Percentiles rank a stretch among this genome's conserved stretches.
phyloP scores from a whole-genome alignment of 2,329 filamentous ascomycete genomes.

The Cladosporium oxysporum region DNA sequence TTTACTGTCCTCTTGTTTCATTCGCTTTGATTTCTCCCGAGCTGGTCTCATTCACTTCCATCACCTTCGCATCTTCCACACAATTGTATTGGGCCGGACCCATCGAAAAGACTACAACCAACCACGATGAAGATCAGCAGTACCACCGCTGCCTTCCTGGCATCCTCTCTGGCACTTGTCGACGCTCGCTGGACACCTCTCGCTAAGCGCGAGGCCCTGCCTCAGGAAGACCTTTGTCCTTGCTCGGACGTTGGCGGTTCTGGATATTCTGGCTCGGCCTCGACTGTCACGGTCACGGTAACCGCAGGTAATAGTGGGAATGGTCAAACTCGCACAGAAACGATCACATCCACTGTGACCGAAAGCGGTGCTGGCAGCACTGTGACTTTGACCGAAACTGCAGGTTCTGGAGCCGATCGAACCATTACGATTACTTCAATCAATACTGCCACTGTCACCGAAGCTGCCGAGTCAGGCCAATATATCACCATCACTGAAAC shows the following conservation, averaged over 20 bases:
- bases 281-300: neutral
- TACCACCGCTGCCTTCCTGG: neutral
- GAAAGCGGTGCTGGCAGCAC: neutral
- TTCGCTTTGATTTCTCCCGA: neutral
- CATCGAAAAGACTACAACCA: neutral
- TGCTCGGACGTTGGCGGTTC: neutral
- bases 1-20: neutral
- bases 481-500: conserved; percentile 8
- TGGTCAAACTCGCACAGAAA: neutral
- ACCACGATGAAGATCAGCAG: conserved; percentile 19
- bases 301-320: neutral
- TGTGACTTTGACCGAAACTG: conserved; percentile 4
- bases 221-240: conserved; percentile 14
- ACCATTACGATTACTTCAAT: conserved; percentile 8
- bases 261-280: neutral
- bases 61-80: neutral
- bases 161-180: conserved; percentile 4
- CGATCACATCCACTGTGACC: neutral
- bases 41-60: conserved; percentile 5
- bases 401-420: neutral
- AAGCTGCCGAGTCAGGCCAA: neutral
- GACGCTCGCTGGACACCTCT: conserved; percentile 16
- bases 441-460: neutral
- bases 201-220: conserved; percentile 9
- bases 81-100: neutral